These are phyloP conservation scores for Didymella exigua DNA, from an alignment of 2,329 filamentous ascomycete species.

Conservation along the genomic window DNA sequence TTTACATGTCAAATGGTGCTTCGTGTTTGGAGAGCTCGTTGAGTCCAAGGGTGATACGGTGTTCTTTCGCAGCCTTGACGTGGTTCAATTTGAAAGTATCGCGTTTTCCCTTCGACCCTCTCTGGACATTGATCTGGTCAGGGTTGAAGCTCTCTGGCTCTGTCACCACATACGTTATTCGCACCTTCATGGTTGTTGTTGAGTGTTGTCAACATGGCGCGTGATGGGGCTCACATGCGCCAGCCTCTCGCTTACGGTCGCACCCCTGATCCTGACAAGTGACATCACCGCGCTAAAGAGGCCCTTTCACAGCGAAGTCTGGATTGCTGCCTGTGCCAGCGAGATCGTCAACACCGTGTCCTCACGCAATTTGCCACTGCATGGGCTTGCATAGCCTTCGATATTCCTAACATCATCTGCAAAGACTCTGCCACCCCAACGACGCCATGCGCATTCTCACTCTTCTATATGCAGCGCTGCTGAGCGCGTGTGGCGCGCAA, in stretches of 20 bases:
- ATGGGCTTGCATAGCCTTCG: slow-evolving; percentile 7
- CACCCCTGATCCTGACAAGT: slow-evolving; percentile 11
- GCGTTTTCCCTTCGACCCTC: slow-evolving; percentile 30
- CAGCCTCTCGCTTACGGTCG: slow-evolving; percentile 2
- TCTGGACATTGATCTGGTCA: slow-evolving; percentile 62
- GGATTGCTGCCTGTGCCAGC: slow-evolving; percentile 22
- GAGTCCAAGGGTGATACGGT: slow-evolving; percentile 74
- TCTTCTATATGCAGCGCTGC: slow-evolving; percentile 41
- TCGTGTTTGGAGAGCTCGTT: slow-evolving; percentile 68
- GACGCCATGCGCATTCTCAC: slow-evolving; percentile 39
- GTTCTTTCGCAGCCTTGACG: slow-evolving; percentile 74
- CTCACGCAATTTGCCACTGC: slow-evolving; percentile 31
- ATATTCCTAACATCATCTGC: not conserved
- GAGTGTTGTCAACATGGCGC: slow-evolving; percentile 14
- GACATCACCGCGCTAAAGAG: slow-evolving; percentile 20
- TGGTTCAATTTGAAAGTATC: slow-evolving; percentile 62
- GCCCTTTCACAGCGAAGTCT: slow-evolving; percentile 16
- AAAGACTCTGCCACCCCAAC: not conserved
- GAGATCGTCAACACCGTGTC: slow-evolving; percentile 31
- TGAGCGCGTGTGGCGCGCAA: slow-evolving; percentile 36
- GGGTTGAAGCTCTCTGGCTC: slow-evolving; percentile 70
- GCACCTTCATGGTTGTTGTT: slow-evolving; percentile 64
- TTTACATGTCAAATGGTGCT: slow-evolving; percentile 7
- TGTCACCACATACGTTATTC: slow-evolving; percentile 76
- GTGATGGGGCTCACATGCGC: slow-evolving; percentile 10